A percentile compares a stretch with the other conserved stretches of the same genome.
Evolutionary conservation across 352 stramenopile genomes (phyloP).

Genomic region (Peronospora farinosa): DNA sequence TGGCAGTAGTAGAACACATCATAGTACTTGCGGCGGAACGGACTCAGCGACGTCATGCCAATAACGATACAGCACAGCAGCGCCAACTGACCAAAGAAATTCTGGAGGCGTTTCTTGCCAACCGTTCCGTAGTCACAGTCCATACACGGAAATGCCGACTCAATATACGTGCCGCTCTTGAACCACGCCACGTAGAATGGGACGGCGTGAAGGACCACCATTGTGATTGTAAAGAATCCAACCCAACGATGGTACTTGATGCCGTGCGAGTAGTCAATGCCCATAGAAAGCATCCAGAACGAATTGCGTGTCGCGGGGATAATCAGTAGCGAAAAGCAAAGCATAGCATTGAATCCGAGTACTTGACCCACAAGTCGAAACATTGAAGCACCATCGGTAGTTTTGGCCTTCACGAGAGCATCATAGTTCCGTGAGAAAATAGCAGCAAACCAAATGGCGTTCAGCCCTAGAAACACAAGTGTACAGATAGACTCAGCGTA

Average conservation of each 20-base stretch:
- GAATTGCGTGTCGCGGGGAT: constrained; percentile 64
- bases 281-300: constrained; percentile 82
- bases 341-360: constrained; percentile 70
- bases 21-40: constrained; percentile 73
- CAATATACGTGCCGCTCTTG: constrained; percentile 44
- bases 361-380: constrained; percentile 52
- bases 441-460: constrained; percentile 74
- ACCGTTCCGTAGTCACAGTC: constrained; percentile 61
- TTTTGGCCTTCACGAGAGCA: constrained; percentile 42
- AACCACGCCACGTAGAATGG: constrained; percentile 75
- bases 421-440: constrained; percentile 67
- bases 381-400: constrained; percentile 35
- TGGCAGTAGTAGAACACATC: constrained; percentile 86
- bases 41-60: constrained; percentile 60
- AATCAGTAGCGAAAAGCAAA: constrained; percentile 58
- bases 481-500: constrained; percentile 70
- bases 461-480: constrained; percentile 67
- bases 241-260: constrained; percentile 89
- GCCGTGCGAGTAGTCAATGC: constrained; percentile 79
- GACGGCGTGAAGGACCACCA: constrained; percentile 55
- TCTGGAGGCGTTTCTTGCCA: constrained; percentile 61
- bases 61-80: constrained; percentile 70
- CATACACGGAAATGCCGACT: constrained; percentile 54
- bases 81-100: constrained; percentile 70
- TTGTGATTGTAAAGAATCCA: constrained; percentile 58